These are phyloP conservation scores for Helotiales sp. DNA, from an alignment of 2,329 filamentous ascomycete genomes.

Conservation along the genomic window DNA sequence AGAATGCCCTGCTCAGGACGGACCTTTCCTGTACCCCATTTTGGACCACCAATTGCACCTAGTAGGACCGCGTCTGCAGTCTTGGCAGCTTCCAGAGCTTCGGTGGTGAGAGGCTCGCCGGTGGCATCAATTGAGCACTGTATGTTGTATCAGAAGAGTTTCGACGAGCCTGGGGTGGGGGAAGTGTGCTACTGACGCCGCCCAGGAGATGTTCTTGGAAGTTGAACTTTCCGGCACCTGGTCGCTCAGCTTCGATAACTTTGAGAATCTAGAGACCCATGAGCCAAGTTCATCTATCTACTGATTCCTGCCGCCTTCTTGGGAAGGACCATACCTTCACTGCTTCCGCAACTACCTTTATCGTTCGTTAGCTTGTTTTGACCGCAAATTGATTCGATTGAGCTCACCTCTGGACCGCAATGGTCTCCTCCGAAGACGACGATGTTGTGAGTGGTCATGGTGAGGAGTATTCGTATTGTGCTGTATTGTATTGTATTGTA, in stretches of 20 bases:
- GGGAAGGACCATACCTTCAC: slow-evolving; percentile 76
- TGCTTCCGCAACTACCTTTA: slow-evolving; percentile 79
- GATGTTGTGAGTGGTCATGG: slow-evolving; percentile 78
- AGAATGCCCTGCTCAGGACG: slow-evolving; percentile 94
- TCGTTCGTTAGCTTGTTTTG: slow-evolving; percentile 30
- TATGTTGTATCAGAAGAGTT: slow-evolving; percentile 23
- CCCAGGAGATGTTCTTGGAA: slow-evolving; percentile 89
- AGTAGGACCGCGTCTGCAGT: slow-evolving; percentile 87
- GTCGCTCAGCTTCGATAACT: slow-evolving; percentile 73
- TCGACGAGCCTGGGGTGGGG: background rate
- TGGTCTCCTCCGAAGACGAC: slow-evolving; percentile 85
- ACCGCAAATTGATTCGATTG: slow-evolving; percentile 12
- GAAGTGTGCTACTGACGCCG: slow-evolving; percentile 67
- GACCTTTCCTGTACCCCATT: slow-evolving; percentile 91
- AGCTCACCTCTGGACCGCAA: slow-evolving; percentile 79
- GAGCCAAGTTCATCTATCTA: too few relatives aligned
- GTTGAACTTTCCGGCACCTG: slow-evolving; percentile 78
- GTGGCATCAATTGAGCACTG: slow-evolving; percentile 88
- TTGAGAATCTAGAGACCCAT: slow-evolving; percentile 77
- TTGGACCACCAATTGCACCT: slow-evolving; percentile 90
- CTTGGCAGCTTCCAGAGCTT: slow-evolving; percentile 82
- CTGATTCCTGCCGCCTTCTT: too few relatives aligned
- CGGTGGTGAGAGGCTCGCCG: slow-evolving; percentile 79
- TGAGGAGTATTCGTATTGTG: too few relatives aligned
- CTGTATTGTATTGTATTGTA: slow-evolving; percentile 37